Percentiles rank a stretch among this genome's conserved stretches.
Conservation (phyloP, 208 protist genomes). For the Balamuthia mandrillaris region DNA sequence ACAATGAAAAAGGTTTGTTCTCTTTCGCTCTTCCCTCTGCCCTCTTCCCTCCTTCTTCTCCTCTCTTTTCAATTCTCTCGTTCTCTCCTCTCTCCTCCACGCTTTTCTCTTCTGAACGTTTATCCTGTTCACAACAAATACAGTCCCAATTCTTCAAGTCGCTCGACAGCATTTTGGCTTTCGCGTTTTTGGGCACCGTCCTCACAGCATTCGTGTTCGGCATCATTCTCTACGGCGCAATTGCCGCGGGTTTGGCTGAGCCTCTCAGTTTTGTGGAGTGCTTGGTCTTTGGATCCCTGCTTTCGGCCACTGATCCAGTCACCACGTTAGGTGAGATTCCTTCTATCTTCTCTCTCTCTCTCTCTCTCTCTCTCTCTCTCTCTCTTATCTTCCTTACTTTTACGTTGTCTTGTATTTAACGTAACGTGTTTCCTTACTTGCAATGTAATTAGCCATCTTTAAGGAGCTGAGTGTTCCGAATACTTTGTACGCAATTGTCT, state of each 20-base stretch:
- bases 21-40: background rate
- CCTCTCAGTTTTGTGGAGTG: background rate
- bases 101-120: background rate
- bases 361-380: background rate
- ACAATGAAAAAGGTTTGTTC: background rate
- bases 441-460: constrained; percentile 60
- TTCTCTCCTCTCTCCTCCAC: background rate
- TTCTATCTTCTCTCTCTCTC: background rate
- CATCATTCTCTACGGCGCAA: background rate
- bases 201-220: constrained; percentile 53
- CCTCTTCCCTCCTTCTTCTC: background rate
- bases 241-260: background rate
- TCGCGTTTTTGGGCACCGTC: constrained; percentile 60
- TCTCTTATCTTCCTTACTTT: background rate
- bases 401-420: background rate
- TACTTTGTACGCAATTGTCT: constrained; percentile 62
- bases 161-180: constrained; percentile 52
- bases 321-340: constrained; percentile 53
- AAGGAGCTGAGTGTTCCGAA: constrained; percentile 51
- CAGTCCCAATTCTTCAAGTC: constrained; percentile 60
- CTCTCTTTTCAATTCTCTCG: background rate
- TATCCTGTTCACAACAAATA: background rate
- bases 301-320: constrained; percentile 75
- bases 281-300: constrained; percentile 66
- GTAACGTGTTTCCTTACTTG: background rate